Base-by-base conservation (phyloP, 2,329 filamentous ascomycete genomes). In the Apiospora phragmitis region DNA sequence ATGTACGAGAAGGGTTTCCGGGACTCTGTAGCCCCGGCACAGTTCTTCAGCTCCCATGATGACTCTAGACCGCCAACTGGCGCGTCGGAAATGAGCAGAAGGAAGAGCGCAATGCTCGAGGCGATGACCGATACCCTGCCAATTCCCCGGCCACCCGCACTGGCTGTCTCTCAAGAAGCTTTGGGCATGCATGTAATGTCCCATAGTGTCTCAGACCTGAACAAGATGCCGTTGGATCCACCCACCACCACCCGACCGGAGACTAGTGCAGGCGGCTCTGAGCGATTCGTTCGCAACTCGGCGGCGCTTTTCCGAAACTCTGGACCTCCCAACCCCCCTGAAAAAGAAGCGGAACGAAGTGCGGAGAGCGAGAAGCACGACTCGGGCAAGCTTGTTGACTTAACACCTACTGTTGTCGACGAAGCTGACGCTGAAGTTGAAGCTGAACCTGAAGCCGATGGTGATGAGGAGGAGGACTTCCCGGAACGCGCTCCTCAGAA, bases 1-100 rank as follows among this genome's bases (percentile, higher is more conserved):
- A 90, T 91, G 84, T 92, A 92, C 79, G 90, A 91, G 77, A 85
- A 86, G 73, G 90, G 89, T 16, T 92, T 92, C 76, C 84, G 82
- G 70, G 84, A 84, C 66, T 85, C 85, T 8, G 83, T 82, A 5
- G 79, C 82, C 14, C 68, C 65, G 4, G 79, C 81, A 35, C 76
- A 78, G n/a, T 76, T 81, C 6, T 75, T 77, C 55, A 74, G 77
- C 67, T 71, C 72, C 26, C 70, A 76, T 38, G 80, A 82, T 55
- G 69, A 80, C 62, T 80, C 80, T 6, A 78, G 79, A 38, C 83
- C 82, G 5, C 76, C 77, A n/a, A 82, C 83, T 42, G 79, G 79
- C 55, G 76, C 75, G 69, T 84, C 83, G 8, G 82, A 83, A n/a
- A 75, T 78, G 62, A 80, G 79, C 70, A 78, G 78, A 71, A 78